These are phyloP conservation scores for Leccinum subrobustum DNA, from an alignment of 1,284 basidiomycete species.

Conservation along the genomic window DNA sequence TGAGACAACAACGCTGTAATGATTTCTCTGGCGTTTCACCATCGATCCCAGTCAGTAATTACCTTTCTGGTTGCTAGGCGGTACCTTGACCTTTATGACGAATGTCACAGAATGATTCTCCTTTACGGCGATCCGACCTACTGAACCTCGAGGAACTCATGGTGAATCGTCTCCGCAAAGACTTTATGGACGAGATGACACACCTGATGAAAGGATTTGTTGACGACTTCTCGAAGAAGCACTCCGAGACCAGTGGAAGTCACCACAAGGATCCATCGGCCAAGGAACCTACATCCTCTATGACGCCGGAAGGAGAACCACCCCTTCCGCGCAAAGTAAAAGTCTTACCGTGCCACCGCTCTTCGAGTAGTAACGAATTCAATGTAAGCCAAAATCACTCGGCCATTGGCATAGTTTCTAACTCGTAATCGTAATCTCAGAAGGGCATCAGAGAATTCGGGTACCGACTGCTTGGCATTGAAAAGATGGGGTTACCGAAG, in stretches of 20 bases:
- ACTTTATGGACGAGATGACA: not conserved
- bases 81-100: not conserved
- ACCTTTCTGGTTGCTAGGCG: not conserved
- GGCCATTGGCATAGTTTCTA: not conserved
- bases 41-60: not conserved
- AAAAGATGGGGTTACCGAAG: not conserved
- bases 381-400: not conserved
- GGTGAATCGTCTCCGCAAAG: not conserved
- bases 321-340: not conserved
- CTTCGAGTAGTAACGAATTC: not conserved
- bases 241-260: not conserved
- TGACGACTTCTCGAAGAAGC: not conserved
- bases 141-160: not conserved
- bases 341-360: not conserved
- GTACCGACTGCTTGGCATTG: not conserved
- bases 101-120: not conserved
- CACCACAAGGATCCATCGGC: not conserved
- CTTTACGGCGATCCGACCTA: not conserved
- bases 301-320: not conserved
- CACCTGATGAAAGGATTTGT: not conserved
- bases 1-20: not conserved
- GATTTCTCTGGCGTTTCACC: not conserved
- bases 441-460: not conserved
- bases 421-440: not conserved
- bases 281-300: not conserved